These are phyloP conservation scores for Paramarasmius palmivorus DNA, from an alignment of 1,284 basidiomycete species.

Conservation along the genomic window DNA sequence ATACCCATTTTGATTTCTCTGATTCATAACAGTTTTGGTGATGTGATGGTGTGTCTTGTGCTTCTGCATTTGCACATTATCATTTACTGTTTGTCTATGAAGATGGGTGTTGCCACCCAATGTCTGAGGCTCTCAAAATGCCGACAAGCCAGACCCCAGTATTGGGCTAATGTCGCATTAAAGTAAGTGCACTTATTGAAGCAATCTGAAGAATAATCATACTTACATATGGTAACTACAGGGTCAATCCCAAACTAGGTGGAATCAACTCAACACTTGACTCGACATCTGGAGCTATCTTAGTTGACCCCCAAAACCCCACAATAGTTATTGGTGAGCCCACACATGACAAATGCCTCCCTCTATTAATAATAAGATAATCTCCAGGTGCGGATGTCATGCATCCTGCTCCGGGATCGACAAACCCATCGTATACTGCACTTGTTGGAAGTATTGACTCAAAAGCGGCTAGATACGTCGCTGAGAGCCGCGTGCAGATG, in stretches of 20 bases:
- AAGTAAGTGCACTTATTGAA: slow-evolving; percentile 53
- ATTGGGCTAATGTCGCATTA: slow-evolving; percentile 77
- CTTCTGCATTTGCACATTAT: neutral
- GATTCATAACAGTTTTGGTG: too few relatives aligned
- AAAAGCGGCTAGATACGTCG: slow-evolving; percentile 54
- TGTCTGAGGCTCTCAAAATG: slow-evolving; percentile 70
- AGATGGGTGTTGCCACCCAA: slow-evolving; percentile 58
- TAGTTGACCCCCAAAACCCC: too few relatives aligned
- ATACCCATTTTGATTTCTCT: too few relatives aligned
- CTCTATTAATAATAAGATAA: neutral
- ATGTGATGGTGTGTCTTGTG: too few relatives aligned
- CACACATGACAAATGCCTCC: too few relatives aligned
- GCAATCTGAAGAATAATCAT: too few relatives aligned
- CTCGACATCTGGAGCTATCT: too few relatives aligned
- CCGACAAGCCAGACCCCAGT: slow-evolving; percentile 64
- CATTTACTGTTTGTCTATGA: too few relatives aligned
- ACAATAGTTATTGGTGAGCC: too few relatives aligned
- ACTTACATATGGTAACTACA: too few relatives aligned
- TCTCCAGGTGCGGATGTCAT: slow-evolving; percentile 56
- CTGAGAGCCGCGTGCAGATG: slow-evolving; percentile 49
- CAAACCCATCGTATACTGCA: slow-evolving; percentile 57
- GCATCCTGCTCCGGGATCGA: slow-evolving; percentile 58
- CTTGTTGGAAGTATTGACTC: slow-evolving; percentile 61
- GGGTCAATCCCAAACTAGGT: neutral
- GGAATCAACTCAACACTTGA: too few relatives aligned